Conservation (phyloP, 495 filamentous ascomycete genomes). For the Cercophora newfieldiana region DNA sequence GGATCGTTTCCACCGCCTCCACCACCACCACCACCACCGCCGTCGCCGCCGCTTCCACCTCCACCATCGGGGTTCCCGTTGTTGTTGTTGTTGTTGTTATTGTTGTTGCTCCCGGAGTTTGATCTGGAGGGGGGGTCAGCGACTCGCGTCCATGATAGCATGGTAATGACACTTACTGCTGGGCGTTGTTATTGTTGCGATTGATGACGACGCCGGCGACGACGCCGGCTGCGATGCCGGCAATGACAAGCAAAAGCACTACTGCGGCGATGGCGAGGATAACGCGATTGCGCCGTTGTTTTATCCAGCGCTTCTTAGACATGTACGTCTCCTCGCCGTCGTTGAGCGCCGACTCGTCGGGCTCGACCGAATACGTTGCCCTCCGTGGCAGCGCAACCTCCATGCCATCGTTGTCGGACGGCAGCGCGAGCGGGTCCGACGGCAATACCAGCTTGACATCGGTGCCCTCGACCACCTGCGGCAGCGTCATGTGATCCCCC, state of each 20-base stretch:
- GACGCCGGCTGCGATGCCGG: background rate
- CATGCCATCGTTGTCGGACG: background rate
- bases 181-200: background rate
- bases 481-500: background rate
- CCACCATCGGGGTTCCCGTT: too few relatives aligned
- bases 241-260: background rate
- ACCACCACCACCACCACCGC: background rate
- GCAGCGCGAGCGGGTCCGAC: background rate
- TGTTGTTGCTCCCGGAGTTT: background rate
- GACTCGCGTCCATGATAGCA: background rate
- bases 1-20: background rate
- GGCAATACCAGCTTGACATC: background rate
- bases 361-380: background rate
- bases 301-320: background rate
- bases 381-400: background rate
- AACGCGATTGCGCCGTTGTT: background rate
- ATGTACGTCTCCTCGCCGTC: background rate
- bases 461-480: background rate
- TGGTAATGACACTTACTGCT: background rate
- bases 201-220: conserved; percentile 2
- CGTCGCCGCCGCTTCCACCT: background rate
- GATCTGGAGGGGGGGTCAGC: background rate
- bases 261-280: background rate
- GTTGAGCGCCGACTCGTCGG: background rate
- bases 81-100: background rate